Percentiles rank a stretch among this genome's conserved stretches.
Evolutionary conservation across 768 basidiomycete genomes (phyloP).

Genomic region (Rhodocollybia butyracea): DNA sequence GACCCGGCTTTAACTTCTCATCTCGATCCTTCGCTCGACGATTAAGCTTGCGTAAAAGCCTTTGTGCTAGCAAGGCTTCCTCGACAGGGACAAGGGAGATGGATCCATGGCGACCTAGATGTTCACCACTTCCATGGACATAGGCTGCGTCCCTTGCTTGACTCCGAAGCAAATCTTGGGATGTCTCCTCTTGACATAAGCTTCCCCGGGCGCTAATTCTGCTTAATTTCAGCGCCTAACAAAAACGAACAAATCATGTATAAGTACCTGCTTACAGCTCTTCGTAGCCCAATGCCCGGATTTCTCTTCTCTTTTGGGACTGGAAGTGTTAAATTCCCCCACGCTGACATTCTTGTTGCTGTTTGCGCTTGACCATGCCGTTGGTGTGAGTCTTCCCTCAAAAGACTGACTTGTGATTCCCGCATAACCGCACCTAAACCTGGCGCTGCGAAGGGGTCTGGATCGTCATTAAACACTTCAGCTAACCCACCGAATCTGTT

Average conservation of each 20-base stretch:
- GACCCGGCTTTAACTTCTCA: not conserved
- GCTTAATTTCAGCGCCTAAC: not conserved
- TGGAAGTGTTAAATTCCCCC: slow-evolving; percentile 3
- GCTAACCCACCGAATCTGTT: not conserved
- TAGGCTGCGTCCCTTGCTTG: no score
- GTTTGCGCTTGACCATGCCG: not conserved
- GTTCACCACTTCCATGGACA: no score
- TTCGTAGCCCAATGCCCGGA: slow-evolving; percentile 2
- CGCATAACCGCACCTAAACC: slow-evolving; percentile 3
- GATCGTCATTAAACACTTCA: not conserved
- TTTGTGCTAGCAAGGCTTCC: slow-evolving; percentile 19
- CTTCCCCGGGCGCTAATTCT: not conserved
- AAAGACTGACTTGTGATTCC: not conserved
- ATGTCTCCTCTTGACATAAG: no score
- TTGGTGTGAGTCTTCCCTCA: not conserved
- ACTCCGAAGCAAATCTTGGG: no score
- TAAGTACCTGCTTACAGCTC: not conserved
- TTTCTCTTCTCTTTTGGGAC: slow-evolving; percentile 2
- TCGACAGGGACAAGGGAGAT: slow-evolving; percentile 11
- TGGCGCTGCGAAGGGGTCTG: slow-evolving; percentile 4
- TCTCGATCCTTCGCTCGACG: not conserved
- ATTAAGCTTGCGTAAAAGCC: slow-evolving; percentile 16
- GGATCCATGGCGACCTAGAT: not conserved
- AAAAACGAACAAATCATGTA: no score
- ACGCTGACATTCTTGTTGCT: slow-evolving; percentile 6